Percentiles rank a stretch among this genome's conserved stretches.
Evolutionary conservation across 1,139 yeast genomes (phyloP).

Genomic region (Kodamaea sp.): DNA sequence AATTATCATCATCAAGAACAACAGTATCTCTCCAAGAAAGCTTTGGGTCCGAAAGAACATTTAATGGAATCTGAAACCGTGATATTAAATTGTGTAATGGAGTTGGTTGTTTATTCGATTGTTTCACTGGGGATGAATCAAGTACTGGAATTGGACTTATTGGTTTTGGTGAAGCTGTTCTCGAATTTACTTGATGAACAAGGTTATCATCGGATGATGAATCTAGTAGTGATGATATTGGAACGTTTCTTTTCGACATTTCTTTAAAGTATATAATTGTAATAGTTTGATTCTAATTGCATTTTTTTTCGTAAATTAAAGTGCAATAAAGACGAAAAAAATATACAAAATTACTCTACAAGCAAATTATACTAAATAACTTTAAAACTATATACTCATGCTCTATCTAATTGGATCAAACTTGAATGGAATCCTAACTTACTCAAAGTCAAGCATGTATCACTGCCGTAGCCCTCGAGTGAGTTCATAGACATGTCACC

Average conservation of each 20-base stretch:
- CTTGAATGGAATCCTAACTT: conserved; percentile 70
- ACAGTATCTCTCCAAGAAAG: not conserved
- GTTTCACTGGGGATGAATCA: not conserved
- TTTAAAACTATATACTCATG: conserved; percentile 29
- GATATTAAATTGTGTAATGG: conserved; percentile 12
- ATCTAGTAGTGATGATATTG: conserved; percentile 19
- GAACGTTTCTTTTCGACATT: conserved; percentile 16
- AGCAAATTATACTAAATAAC: not conserved
- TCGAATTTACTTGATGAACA: conserved; percentile 3
- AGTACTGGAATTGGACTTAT: not conserved
- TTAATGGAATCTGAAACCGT: conserved; percentile 15
- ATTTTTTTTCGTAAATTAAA: not conserved
- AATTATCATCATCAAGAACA: conserved; percentile 7
- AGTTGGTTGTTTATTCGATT: not conserved
- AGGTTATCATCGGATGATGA: conserved; percentile 7
- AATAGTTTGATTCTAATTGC: not conserved
- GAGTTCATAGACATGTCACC: conserved; percentile 81
- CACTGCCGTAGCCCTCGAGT: conserved; percentile 88
- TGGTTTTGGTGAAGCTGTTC: conserved; percentile 4
- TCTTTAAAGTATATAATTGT: not conserved
- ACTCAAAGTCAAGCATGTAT: conserved; percentile 73
- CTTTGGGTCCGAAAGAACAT: conserved; percentile 5
- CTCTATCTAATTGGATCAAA: conserved; percentile 69
- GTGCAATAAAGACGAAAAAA: not conserved
- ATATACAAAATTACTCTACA: too few species aligned